Conservation (phyloP, 306 rosid genomes). For the Spatholobus suberectus region DNA sequence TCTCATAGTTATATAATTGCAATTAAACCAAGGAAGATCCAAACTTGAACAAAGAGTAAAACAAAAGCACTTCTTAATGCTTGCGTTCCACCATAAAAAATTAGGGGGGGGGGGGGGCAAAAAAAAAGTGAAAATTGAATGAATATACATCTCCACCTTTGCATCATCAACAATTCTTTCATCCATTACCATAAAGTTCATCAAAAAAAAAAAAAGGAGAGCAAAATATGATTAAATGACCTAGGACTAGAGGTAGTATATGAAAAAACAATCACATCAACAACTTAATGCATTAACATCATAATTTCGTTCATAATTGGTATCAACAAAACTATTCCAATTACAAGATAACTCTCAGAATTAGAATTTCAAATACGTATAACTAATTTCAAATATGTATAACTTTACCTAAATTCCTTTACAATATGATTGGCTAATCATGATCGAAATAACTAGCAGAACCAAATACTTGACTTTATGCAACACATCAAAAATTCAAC, state of each 20-base stretch:
- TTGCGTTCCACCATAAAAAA: not conserved
- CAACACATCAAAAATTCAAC: not conserved
- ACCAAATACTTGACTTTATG: not conserved
- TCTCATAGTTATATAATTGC: not conserved
- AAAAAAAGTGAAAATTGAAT: not conserved
- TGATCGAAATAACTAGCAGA: too few species aligned
- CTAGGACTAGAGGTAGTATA: not conserved
- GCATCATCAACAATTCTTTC: constrained; percentile 1
- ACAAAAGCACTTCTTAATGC: constrained; percentile 20
- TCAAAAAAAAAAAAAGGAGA: too few species aligned
- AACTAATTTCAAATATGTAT: too few species aligned
- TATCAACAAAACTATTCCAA: not conserved
- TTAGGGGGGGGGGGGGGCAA: not conserved
- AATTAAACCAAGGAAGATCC: constrained; percentile 17
- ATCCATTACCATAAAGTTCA: not conserved
- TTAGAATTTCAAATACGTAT: not conserved
- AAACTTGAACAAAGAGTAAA: constrained; percentile 22
- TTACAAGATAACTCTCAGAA: not conserved
- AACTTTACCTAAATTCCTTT: constrained; percentile 8
- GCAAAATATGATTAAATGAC: constrained; percentile 17
- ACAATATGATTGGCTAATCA: too few species aligned
- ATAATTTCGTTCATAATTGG: not conserved
- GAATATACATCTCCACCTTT: not conserved
- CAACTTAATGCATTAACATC: not conserved
- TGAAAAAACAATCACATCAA: constrained; percentile 13